Conservation (phyloP, 2,329 filamentous ascomycete species). For the Aspergillus sp. region DNA sequence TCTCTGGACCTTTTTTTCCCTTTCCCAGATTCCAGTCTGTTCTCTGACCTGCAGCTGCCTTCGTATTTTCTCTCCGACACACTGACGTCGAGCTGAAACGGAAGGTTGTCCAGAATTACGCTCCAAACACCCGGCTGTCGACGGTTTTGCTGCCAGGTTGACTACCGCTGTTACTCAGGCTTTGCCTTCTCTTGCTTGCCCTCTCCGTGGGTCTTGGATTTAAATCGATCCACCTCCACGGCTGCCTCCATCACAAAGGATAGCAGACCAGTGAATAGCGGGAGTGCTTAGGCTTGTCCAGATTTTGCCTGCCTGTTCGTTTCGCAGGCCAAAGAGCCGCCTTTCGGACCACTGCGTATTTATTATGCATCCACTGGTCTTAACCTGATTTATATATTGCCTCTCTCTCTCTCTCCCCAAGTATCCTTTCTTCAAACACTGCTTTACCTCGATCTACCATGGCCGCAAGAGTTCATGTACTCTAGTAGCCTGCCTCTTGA, state of each 20-base stretch:
- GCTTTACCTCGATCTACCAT: background rate
- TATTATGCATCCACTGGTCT: background rate
- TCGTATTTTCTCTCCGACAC: background rate
- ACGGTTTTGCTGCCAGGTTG: background rate
- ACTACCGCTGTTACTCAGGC: background rate
- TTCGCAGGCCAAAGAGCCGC: background rate
- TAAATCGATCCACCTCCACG: slow-evolving; percentile 1
- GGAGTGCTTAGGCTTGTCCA: background rate
- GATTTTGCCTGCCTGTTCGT: background rate
- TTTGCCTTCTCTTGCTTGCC: background rate
- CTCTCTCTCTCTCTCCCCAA: background rate
- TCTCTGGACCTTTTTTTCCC: background rate
- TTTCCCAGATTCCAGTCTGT: background rate
- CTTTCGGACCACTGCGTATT: background rate
- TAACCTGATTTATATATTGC: background rate
- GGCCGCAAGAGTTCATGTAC: background rate
- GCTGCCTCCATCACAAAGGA: background rate
- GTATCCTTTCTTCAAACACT: background rate
- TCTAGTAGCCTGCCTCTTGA: background rate
- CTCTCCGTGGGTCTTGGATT: background rate
- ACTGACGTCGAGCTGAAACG: background rate
- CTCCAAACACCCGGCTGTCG: background rate
- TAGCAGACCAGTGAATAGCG: background rate
- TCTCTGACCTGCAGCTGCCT: background rate
- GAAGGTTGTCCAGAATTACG: background rate